Evolutionary conservation across 1,284 basidiomycete species (phyloP).

Genomic region (Cryptococcus sp.): DNA sequence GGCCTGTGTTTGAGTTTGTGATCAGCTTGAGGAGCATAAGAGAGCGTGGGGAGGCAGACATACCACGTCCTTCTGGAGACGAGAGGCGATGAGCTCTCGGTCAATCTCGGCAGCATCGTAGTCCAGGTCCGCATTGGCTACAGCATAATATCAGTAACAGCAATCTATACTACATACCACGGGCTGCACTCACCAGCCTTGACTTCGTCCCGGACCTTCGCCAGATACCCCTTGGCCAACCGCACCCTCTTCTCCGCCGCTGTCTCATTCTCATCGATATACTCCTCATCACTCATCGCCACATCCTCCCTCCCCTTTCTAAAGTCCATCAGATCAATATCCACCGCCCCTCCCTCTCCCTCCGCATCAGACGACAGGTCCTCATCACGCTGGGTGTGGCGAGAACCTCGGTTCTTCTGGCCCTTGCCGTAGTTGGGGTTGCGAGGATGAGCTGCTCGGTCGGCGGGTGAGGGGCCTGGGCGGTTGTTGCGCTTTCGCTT

Average conservation of each 20-base stretch:
- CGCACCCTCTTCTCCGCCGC: slow-evolving; percentile 90
- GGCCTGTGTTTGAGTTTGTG: slow-evolving; percentile 25
- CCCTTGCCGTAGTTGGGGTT: slow-evolving; percentile 31
- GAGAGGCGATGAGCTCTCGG: slow-evolving; percentile 80
- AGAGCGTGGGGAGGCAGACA: slow-evolving; percentile 24
- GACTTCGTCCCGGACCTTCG: slow-evolving; percentile 68
- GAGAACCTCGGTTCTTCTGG: slow-evolving; percentile 11
- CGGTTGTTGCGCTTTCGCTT: slow-evolving; percentile 61
- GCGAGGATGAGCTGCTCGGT: slow-evolving; percentile 28
- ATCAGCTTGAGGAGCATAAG: neutral
- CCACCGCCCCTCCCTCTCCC: slow-evolving; percentile 53
- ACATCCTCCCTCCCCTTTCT: slow-evolving; percentile 52
- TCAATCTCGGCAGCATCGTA: slow-evolving; percentile 93
- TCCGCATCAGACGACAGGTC: slow-evolving; percentile 63
- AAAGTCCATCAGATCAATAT: slow-evolving; percentile 74
- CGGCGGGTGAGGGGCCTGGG: slow-evolving; percentile 29
- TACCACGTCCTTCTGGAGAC: slow-evolving; percentile 81
- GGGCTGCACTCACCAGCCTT: slow-evolving; percentile 58
- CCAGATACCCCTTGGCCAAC: slow-evolving; percentile 84
- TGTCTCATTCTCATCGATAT: slow-evolving; percentile 68
- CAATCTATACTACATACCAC: neutral
- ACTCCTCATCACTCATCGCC: slow-evolving; percentile 70
- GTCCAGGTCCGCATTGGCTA: slow-evolving; percentile 60
- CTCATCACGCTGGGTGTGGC: slow-evolving; percentile 56
- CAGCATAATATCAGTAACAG: neutral